Base-by-base conservation (phyloP, 768 basidiomycete genomes). In the Termitomyces sp. region DNA sequence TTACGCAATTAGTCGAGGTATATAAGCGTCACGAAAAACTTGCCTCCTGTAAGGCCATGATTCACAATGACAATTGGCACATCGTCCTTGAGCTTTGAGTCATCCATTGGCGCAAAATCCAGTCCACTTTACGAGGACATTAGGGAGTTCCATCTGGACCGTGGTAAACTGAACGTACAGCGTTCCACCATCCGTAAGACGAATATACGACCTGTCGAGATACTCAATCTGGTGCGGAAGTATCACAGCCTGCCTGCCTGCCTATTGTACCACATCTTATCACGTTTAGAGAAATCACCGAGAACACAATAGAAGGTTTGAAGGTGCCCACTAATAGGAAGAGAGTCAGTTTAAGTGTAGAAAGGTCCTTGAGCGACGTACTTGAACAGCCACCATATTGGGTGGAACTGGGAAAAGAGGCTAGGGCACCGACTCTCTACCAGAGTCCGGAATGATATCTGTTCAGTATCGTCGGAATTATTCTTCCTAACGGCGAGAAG, bases 291-390 rank as follows among this genome's bases (percentile, higher is more conserved):
- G 63, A 88, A 87, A 65, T 88, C 78, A 4, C 84, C 86, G 6
- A 83, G 33, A 1, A 84, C 83, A 55, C 79, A 81, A 55, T 85
- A 86, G 16, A 81, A 66, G 1, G 87, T 88, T 63, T 88, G 86
- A 11, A 87, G 62, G 68, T 89, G 85, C 4, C 85, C 86, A 67
- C 85, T 86, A 58, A 31, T 42, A 27, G 22, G 33, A 1, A 18
- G n/a, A 12, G 50, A 8, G 36, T 48, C 11, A 42, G 20, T 3
- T 20, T 7, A 34, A 31, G 20, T 31, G n/a, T 11, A 48, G 39
- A 20, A 39, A 8, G 20, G 18, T 20, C 9, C 15, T 36, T 3
- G 30, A 44, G 33, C n/a, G 22, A 69, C 78, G 54, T 58, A 80
- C 79, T 76, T 79, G 66, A 67, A 74, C 55, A 82, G 72, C 78